Conservation (phyloP, 768 basidiomycete species). For the Hydnomerulius pinastri region DNA sequence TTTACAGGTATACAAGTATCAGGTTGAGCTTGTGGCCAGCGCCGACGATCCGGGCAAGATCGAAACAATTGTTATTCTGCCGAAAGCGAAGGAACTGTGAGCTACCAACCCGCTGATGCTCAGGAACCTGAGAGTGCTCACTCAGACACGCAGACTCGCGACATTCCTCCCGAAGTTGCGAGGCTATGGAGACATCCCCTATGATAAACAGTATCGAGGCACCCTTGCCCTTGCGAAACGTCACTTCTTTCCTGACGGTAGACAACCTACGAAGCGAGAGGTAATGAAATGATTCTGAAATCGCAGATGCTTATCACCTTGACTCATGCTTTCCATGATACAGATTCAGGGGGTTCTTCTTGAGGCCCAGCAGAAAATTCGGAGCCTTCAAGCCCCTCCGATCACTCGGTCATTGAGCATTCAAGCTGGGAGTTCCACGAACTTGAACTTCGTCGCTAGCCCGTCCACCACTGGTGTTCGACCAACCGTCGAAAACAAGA, state of each 20-base stretch:
- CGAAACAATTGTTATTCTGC: slow-evolving; percentile 26
- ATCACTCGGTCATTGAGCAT: slow-evolving; percentile 17
- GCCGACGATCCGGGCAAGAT: slow-evolving; percentile 14
- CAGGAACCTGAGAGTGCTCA: background rate
- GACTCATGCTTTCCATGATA: background rate
- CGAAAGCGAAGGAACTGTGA: slow-evolving; percentile 24
- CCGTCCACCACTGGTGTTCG: background rate
- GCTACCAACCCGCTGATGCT: background rate
- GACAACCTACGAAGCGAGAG: slow-evolving; percentile 25
- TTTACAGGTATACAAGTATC: slow-evolving; percentile 27
- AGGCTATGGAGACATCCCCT: slow-evolving; percentile 30
- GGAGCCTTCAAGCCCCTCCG: slow-evolving; percentile 5
- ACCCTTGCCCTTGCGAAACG: slow-evolving; percentile 30
- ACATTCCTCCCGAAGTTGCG: slow-evolving; percentile 30
- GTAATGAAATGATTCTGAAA: slow-evolving; percentile 3
- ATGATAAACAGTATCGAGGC: slow-evolving; percentile 27
- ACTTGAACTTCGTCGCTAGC: slow-evolving; percentile 1
- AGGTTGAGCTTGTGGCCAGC: slow-evolving; percentile 22
- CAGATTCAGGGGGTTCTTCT: slow-evolving; percentile 26
- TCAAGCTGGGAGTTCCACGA: slow-evolving; percentile 17
- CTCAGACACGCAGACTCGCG: slow-evolving; percentile 18
- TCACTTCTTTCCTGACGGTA: slow-evolving; percentile 27
- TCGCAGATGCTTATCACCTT: background rate
- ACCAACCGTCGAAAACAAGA: background rate
- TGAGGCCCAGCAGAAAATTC: slow-evolving; percentile 26